Conservation (phyloP, 1,139 yeast species). For the Yamadazyma oceani region DNA sequence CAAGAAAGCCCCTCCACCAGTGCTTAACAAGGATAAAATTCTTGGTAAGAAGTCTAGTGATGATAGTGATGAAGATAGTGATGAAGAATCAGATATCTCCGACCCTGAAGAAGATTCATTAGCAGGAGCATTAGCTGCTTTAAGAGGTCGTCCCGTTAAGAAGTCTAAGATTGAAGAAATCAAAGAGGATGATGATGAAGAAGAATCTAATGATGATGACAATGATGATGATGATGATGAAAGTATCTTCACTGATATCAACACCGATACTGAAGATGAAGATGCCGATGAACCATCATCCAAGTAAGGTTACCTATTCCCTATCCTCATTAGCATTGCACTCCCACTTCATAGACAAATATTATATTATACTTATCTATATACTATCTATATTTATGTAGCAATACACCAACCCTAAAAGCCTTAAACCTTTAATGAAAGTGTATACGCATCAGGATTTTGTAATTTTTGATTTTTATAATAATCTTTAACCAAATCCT, state of each 20-base stretch:
- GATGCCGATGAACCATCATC: constrained; percentile 23
- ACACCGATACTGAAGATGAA: constrained; percentile 56
- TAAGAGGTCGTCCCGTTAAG: constrained; percentile 54
- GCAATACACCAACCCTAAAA: background rate
- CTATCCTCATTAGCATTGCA: too few species aligned
- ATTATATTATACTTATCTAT: too few species aligned
- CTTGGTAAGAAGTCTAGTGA: constrained; percentile 16
- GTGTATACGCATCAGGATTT: constrained; percentile 45
- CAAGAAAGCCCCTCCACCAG: constrained; percentile 43
- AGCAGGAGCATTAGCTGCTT: constrained; percentile 64
- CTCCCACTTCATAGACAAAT: too few species aligned
- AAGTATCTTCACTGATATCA: constrained; percentile 47
- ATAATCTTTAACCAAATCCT: constrained; percentile 44
- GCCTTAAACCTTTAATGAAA: constrained; percentile 28
- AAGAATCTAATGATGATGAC: constrained; percentile 39
- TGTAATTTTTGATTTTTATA: constrained; percentile 50
- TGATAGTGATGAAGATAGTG: constrained; percentile 28
- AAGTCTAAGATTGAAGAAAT: constrained; percentile 27
- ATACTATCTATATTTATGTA: background rate
- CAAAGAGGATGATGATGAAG: constrained; percentile 18
- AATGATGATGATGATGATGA: constrained; percentile 41
- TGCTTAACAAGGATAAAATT: constrained; percentile 18
- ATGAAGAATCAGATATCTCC: constrained; percentile 55
- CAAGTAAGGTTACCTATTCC: too few species aligned
- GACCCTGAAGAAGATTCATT: constrained; percentile 65